Conservation (phyloP, 306 rosid species). For the Citrullus colocynthis region DNA sequence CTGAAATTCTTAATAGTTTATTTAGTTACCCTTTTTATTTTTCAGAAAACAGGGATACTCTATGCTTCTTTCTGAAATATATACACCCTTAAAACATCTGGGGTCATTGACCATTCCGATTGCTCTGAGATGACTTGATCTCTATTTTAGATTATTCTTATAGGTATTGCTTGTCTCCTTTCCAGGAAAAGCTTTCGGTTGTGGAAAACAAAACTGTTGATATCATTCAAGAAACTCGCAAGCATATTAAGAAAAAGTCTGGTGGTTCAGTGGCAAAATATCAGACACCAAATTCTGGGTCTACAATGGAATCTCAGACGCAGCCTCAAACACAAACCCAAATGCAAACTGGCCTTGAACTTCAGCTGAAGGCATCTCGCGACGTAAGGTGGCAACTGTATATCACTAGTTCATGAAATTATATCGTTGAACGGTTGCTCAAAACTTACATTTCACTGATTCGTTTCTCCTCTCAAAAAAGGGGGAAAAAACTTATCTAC, state of each 20-base stretch:
- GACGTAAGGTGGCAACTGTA: slow-evolving; percentile 95
- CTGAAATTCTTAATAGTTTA: not conserved
- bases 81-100: not conserved
- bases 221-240: slow-evolving; percentile 91
- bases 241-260: slow-evolving; percentile 68
- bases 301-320: slow-evolving; percentile 18
- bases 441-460: too few species aligned
- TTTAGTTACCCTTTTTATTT: not conserved
- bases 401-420: slow-evolving; percentile 43
- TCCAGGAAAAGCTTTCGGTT: slow-evolving; percentile 65
- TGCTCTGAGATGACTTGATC: not conserved
- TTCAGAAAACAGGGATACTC: not conserved
- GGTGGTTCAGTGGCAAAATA: slow-evolving; percentile 25
- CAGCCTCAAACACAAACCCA: slow-evolving; percentile 31
- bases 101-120: not conserved
- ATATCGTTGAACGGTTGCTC: not conserved
- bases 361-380: slow-evolving; percentile 97
- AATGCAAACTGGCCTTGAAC: slow-evolving; percentile 59
- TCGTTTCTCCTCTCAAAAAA: too few species aligned
- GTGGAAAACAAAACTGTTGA: slow-evolving; percentile 75
- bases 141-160: slow-evolving; percentile 11
- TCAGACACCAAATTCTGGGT: slow-evolving; percentile 33
- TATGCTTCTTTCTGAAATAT: slow-evolving; percentile 1
- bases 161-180: not conserved
- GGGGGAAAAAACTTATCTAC: too few species aligned